Percentiles rank a stretch among this genome's conserved stretches.
Evolutionary conservation across 2,329 filamentous ascomycete species (phyloP).

Genomic region (Colletotrichum godetiae): DNA sequence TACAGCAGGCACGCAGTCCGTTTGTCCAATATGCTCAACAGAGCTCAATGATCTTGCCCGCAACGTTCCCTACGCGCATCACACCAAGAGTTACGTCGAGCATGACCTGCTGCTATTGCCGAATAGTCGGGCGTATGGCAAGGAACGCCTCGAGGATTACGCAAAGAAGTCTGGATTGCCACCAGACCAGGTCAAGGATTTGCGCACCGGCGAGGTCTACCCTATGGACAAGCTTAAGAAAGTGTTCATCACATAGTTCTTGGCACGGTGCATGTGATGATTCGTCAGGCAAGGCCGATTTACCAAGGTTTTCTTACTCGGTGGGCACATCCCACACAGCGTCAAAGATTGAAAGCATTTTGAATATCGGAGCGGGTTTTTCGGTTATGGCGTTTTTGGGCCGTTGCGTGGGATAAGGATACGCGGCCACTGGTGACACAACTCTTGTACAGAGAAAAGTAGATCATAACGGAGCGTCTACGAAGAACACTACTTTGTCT

Average conservation of each 20-base stretch:
- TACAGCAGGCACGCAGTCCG: slow-evolving; percentile 43
- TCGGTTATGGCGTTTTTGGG: neutral
- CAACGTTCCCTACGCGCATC: slow-evolving; percentile 92
- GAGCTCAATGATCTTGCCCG: slow-evolving; percentile 93
- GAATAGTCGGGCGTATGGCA: slow-evolving; percentile 87
- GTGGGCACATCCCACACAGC: neutral
- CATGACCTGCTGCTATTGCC: slow-evolving; percentile 87
- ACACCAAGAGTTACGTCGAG: slow-evolving; percentile 93
- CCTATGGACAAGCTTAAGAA: slow-evolving; percentile 76
- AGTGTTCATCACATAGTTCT: slow-evolving; percentile 85
- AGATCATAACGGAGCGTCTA: neutral
- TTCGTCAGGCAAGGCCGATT: neutral
- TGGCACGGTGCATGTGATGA: neutral
- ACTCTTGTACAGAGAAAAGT: neutral
- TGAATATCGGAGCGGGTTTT: neutral
- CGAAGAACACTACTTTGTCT: neutral
- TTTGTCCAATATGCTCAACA: slow-evolving; percentile 96
- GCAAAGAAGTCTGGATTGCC: slow-evolving; percentile 82
- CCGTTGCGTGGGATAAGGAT: neutral
- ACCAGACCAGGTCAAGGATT: slow-evolving; percentile 77
- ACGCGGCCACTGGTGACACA: neutral
- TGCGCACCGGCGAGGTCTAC: slow-evolving; percentile 79
- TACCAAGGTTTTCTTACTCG: neutral
- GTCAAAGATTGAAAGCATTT: neutral
- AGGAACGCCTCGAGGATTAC: slow-evolving; percentile 77